Percentiles rank a stretch among this genome's conserved stretches.
phyloP scores from a whole-genome alignment of 257 asterid species.

The Oldenlandia corymbosa region DNA sequence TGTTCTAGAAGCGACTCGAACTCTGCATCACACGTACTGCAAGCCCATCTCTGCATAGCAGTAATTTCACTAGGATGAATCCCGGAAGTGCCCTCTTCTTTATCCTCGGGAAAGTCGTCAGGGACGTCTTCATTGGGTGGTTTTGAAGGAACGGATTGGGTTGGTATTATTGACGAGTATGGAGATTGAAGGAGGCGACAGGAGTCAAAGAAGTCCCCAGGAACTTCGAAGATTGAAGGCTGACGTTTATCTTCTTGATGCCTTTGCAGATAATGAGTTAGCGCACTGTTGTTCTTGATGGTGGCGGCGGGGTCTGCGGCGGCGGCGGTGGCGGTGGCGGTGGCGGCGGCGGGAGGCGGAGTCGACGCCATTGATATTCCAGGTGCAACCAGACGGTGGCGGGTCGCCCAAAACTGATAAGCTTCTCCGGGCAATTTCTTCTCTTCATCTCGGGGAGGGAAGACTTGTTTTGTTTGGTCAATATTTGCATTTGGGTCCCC shows the following conservation, averaged over 20 bases:
- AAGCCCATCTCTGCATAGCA: constrained; percentile 78
- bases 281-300: neutral
- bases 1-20: constrained; percentile 90
- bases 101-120: constrained; percentile 15
- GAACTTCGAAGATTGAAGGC: constrained; percentile 64
- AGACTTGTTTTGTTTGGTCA: too few species aligned
- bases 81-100: constrained; percentile 13
- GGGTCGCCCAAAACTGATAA: neutral
- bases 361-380: constrained; percentile 20
- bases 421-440: neutral
- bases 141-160: constrained; percentile 12
- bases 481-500: too few species aligned
- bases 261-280: constrained; percentile 19
- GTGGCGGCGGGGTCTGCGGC: neutral
- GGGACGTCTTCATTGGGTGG: constrained; percentile 25
- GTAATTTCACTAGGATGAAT: neutral
- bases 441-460: too few species aligned
- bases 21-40: constrained; percentile 83
- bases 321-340: constrained; percentile 10
- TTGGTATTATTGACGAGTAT: constrained; percentile 27
- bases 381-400: too few species aligned
- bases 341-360: constrained; percentile 3
- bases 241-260: constrained; percentile 45
- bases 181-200: constrained; percentile 72
- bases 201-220: constrained; percentile 56